Evolutionary conservation across 2,329 filamentous ascomycete species (phyloP), one percentile per base, ranked within the genome.

Genomic region (Cladorrhinum sp.): DNA sequence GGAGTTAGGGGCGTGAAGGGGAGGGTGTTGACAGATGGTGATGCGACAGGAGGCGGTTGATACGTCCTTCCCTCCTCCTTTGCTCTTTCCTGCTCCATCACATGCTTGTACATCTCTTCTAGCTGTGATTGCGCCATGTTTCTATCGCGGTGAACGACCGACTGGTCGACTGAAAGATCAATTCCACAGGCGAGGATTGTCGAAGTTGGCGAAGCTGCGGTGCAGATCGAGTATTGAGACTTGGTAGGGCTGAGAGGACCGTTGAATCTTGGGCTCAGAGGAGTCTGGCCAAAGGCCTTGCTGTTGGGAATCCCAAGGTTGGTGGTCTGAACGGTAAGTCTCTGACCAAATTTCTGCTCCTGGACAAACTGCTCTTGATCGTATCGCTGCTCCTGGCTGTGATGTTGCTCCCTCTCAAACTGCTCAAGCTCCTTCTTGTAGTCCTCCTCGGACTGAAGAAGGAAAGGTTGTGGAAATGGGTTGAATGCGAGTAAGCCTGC

Each of bases 61-160:
- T 84, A 76, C 18, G 74, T 73, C 48, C 83, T 71, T 30, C 86
- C 85, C 53, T 79, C 79, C 65, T 81, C 78, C 73, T 87, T 88
- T 56, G 85, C 85, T 61, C 83, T 85, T 70, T 97, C 93, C 68
- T 96, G 90, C 73, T 92, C 91, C 87, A 96, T 89, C 65, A 96
- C 93, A 67, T 92, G 89, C 64, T 88, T 92, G 76, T 97, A 98
- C 73, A 98, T 86, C 69, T 91, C 86, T 74, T 96, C 92, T 74
- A 97, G 86, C 73, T 96, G 90, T 66, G 88, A 82, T 74, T 95
- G 87, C 65, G 91, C 87, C 78, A 88, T 88, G 70, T 83, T 81
- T 72, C 84, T 86, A 75, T 96, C 91, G 62, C 85, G 83, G 62
- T 88, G 84, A 23, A 97, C 83, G 16, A 96, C 83, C 62, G 82